Evolutionary conservation across 352 stramenopile genomes (phyloP).

Genomic region (Phytophthora megakarya): DNA sequence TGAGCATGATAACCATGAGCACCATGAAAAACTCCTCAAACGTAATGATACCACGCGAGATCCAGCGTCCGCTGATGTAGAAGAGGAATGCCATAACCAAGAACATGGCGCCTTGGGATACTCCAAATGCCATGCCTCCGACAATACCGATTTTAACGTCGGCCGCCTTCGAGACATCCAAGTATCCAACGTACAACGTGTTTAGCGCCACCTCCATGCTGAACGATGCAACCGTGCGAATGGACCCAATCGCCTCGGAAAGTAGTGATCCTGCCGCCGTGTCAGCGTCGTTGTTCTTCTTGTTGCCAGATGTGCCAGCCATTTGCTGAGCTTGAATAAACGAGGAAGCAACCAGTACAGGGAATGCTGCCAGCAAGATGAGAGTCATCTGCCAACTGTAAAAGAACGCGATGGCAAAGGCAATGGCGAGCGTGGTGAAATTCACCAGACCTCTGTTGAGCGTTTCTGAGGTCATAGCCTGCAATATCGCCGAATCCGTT

Average conservation of each 20-base stretch:
- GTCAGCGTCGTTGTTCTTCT: conserved; percentile 59
- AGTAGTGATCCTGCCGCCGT: conserved; percentile 49
- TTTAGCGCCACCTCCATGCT: conserved; percentile 51
- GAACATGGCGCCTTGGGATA: conserved; percentile 76
- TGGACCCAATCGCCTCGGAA: conserved; percentile 46
- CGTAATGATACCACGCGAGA: conserved; percentile 53
- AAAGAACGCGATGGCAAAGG: conserved; percentile 56
- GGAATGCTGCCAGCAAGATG: conserved; percentile 43
- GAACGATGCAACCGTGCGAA: conserved; percentile 67
- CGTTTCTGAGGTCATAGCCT: conserved; percentile 74
- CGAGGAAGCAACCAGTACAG: conserved; percentile 38
- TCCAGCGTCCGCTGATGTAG: conserved; percentile 64
- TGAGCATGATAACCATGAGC: conserved; percentile 74
- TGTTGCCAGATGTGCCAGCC: conserved; percentile 38
- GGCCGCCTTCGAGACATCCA: conserved; percentile 39
- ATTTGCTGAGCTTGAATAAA: conserved; percentile 40
- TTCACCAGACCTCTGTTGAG: conserved; percentile 61
- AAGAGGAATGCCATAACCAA: conserved; percentile 73
- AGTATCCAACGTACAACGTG: conserved; percentile 36
- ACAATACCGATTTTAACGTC: conserved; percentile 57
- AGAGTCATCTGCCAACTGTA: conserved; percentile 70
- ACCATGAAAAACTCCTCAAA: conserved; percentile 80
- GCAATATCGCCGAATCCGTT: conserved; percentile 78
- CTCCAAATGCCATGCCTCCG: conserved; percentile 64
- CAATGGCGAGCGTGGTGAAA: conserved; percentile 48